Base-by-base conservation (phyloP, 495 filamentous ascomycete genomes). In the Annulohypoxylon nitens region DNA sequence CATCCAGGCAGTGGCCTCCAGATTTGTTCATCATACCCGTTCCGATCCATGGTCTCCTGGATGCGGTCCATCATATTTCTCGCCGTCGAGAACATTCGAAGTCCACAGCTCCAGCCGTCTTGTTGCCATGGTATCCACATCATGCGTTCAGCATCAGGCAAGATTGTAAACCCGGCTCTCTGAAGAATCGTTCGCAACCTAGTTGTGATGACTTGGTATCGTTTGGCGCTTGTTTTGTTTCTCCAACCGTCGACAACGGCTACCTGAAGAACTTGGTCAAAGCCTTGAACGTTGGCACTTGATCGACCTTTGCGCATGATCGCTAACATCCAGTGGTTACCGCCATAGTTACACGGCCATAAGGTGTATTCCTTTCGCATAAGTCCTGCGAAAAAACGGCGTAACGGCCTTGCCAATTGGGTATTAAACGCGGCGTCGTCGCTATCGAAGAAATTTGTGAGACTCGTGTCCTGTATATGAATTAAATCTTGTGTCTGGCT, bases 11-110 rank as follows among this genome's bases (percentile, higher is more conserved):
- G 5, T 0, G 33, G 30, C 0, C 0, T 4, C 75, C 73, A 79
- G 48, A 79, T 50, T 0, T 6, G 18, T 8, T 63, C 65, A 14
- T 43, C 14, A 16, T 66, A 58, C 11, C 5, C 11, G 2, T 20
- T 37, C 2, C n/a, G 4, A 37, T 55, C 61, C 2, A 26, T 23
- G 7, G 47, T 7, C 2, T 23, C 10, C 3, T 65, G 25, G 9
- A 79, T 48, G 11, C 77, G 75, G n/a, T 74, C 30, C 33, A 79
- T 53, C 1, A 76, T 55, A 30, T 72, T 61, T 45, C 61, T 77
- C 11, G 51, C 72, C 12, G 67, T 23, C 77, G 70, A 77, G 58
- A 70, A 79, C 1, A 30, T 20, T 23, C 75, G 72, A 9, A 64
- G 70, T 25, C 72, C 77, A 50, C 73, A 75, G 33, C 67, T 75